Base-by-base conservation (phyloP, 306 rosid species). In the Vigna reflexopilosa region DNA sequence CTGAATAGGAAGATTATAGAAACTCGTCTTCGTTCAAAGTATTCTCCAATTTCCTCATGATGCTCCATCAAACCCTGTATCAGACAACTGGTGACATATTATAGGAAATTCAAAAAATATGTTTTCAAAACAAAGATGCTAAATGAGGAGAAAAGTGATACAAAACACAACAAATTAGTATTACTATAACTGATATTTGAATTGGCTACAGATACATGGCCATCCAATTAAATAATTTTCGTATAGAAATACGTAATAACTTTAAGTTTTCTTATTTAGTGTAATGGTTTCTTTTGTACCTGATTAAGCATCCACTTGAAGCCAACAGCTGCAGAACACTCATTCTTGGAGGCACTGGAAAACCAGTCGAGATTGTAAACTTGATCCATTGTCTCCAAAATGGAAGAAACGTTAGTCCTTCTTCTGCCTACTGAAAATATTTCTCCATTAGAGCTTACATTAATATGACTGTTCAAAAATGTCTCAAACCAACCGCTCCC, bases 401-500 rank as follows among this genome's bases (percentile, higher is more conserved):
- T 62, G 13, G 68, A 32, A 15, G 68, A 62, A 32, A 62, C 68
- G 24, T 34, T 62, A 8, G 24, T 20, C 68, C 47, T 62, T 62
- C 68, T 32, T 62, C 16, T 34, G 6, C 24, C 68, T 0, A 62
- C 47, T 16, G 68, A 62, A 62, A 62, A 62, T 62, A 90, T 86
- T 84, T 94, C 97, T 63, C 98, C 98, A 73, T 92, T 90, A 9
- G 98, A 92, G 83, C 98, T 94, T n/a, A 92, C 83, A 38, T 92
- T 94, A 24, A 91, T 85, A 76, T 94, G 98, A 76, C 93, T 92
- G 64, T 92, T 92, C 75, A 94, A 73, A 45, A 94, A 83, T 0
- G 97, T 94, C 90, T 94, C 98, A 73, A 92, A 94, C 98, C 98
- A 94, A 68, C 97, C 97, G 54, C 98, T 94, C 73, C 98, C 98